Base-by-base conservation (phyloP, 2,329 filamentous ascomycete genomes). In the Hypoxylon rubiginosum region DNA sequence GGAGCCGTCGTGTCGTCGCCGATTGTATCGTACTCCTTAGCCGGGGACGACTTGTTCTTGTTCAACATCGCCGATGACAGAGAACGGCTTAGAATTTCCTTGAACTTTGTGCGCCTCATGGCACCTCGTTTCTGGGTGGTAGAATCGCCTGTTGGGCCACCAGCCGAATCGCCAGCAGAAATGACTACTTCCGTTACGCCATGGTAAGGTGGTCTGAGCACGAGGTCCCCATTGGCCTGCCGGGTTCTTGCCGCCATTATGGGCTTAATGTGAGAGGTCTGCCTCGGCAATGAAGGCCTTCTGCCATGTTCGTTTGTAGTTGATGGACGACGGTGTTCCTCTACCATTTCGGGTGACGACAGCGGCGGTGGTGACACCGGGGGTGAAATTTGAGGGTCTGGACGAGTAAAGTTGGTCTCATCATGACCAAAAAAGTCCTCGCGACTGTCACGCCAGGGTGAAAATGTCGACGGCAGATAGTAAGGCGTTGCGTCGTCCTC, bases 381-480 rank as follows among this genome's bases (percentile, higher is more conserved):
- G 7, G 53, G 56, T 32, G 57, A 48, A 15, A 52, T 11, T 26
- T 49, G 60, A 41, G 41, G 17, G n/a, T 32, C 48, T 30, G 56
- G 21, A 21, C 48, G 49, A 39, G 43, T 21, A 17, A 39, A 36
- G 11, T 45, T 30, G 45, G 24, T 26, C 3, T 62, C 51, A 34
- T 36, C 43, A 21, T 65, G 43, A 24, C 30, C 53, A 17, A 59
- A 39, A 8, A 41, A 36, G 15, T 59, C 28, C 6, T 63, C 57
- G 13, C 58, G 50, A 24, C 34, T 39, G 21, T 28, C 46, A 32
- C 36, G 39, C 70, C 71, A 73, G 24, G 70, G 66, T 19, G 73
- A 71, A 57, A 70, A 75, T n/a, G 66, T 71, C 1, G 73, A 74
- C 8, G 73, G 72, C 30, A 73, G 52, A 17, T 62, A 30, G 43